Evolutionary conservation across 2,329 filamentous ascomycete species (phyloP).

Genomic region (Stemphylium vesicarium): DNA sequence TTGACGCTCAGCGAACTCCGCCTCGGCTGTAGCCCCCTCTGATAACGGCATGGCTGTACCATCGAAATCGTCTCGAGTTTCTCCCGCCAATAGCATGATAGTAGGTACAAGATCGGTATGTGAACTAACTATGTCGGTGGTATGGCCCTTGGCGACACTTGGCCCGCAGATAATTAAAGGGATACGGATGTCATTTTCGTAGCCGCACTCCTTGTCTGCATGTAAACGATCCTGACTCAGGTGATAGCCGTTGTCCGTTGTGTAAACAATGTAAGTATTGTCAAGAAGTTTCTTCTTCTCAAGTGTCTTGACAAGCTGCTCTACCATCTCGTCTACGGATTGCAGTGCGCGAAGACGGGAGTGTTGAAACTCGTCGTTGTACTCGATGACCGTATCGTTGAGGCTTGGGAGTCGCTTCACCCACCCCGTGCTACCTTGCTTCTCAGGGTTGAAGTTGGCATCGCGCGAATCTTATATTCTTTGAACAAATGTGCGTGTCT

Average conservation of each 20-base stretch:
- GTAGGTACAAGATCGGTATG: not conserved
- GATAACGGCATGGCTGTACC: not conserved
- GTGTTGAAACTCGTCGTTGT: not conserved
- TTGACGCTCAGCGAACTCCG: not conserved
- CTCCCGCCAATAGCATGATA: not conserved
- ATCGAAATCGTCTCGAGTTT: not conserved
- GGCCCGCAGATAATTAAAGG: not conserved
- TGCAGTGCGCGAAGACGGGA: conserved; percentile 55
- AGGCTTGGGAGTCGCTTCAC: not conserved
- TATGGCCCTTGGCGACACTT: not conserved
- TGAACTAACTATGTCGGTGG: not conserved
- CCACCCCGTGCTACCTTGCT: not conserved
- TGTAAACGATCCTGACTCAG: conserved; percentile 46
- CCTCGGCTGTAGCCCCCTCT: not conserved
- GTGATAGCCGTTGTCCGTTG: conserved; percentile 48
- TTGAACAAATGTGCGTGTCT: not conserved
- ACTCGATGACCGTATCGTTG: not conserved
- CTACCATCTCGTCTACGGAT: conserved; percentile 60
- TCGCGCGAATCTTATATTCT: not conserved
- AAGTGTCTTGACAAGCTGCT: conserved; percentile 51
- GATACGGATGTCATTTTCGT: not conserved
- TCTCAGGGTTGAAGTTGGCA: not conserved
- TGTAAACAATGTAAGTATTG: conserved; percentile 52
- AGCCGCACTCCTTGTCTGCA: conserved; percentile 26
- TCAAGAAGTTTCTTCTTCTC: conserved; percentile 51